Conservation (phyloP, 805 yeast genomes). For the Myxozyma sirexii region DNA sequence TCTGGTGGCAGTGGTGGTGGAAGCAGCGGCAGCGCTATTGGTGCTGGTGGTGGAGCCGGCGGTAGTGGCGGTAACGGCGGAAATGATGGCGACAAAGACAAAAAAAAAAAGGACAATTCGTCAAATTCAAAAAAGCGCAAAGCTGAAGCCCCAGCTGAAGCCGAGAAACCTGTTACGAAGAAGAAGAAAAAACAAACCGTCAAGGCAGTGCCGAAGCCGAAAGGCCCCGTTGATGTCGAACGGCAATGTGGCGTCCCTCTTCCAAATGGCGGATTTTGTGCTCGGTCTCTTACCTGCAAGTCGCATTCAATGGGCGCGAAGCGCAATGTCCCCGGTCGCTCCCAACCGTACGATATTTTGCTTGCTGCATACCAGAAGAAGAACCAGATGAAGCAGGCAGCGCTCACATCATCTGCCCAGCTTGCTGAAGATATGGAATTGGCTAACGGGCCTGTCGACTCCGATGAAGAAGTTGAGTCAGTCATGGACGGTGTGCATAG, state of each 20-base stretch:
- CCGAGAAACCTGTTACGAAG: constrained; percentile 24
- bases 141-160: constrained; percentile 27
- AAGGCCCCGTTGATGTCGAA: constrained; percentile 79
- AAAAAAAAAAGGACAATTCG: constrained; percentile 32
- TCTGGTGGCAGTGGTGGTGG: constrained; percentile 4
- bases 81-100: constrained; percentile 24
- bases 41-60: constrained; percentile 21
- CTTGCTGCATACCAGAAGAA: constrained; percentile 88
- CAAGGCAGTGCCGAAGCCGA: constrained; percentile 41
- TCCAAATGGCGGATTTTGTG: constrained; percentile 94
- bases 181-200: constrained; percentile 31
- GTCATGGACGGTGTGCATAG: constrained; percentile 86
- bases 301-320: constrained; percentile 99
- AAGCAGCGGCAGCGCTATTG: constrained; percentile 2
- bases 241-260: constrained; percentile 94
- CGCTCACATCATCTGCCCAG: constrained; percentile 49
- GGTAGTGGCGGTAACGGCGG: constrained; percentile 18
- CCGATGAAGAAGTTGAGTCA: constrained; percentile 90
- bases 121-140: constrained; percentile 31
- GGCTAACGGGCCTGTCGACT: constrained; percentile 56
- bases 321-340: constrained; percentile 89
- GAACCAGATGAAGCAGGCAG: constrained; percentile 76
- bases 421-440: constrained; percentile 43
- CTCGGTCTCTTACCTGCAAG: constrained; percentile 93
- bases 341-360: constrained; percentile 87